These are phyloP conservation scores for Leptodermis oblonga DNA, from an alignment of 257 asterid species.

Conservation along the genomic window DNA sequence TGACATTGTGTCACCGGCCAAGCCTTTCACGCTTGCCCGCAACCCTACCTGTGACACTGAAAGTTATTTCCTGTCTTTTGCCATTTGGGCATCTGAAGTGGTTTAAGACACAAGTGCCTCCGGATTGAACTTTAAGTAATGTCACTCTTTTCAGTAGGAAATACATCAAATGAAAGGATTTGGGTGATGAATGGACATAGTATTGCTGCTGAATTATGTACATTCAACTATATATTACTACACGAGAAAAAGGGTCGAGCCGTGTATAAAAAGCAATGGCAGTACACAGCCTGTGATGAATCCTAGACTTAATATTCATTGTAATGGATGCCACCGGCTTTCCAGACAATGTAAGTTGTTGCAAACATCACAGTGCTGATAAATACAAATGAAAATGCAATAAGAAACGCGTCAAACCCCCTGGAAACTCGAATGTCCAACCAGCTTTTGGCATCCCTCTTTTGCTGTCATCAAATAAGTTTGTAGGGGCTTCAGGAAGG, in stretches of 20 bases:
- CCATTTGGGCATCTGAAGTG: not conserved
- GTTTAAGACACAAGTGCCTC: too few relatives aligned
- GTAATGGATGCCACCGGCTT: slow-evolving; percentile 91
- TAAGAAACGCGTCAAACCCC: slow-evolving; percentile 58
- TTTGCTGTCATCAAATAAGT: slow-evolving; percentile 73
- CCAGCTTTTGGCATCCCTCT: slow-evolving; percentile 76
- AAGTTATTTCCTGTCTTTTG: too few relatives aligned
- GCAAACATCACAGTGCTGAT: slow-evolving; percentile 86
- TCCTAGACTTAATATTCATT: slow-evolving; percentile 44
- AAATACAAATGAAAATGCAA: slow-evolving; percentile 59
- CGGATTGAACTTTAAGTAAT: too few relatives aligned
- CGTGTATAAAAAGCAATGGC: slow-evolving; percentile 11
- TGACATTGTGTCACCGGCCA: not conserved
- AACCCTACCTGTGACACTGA: too few relatives aligned
- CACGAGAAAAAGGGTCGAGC: not conserved
- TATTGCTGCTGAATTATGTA: not conserved
- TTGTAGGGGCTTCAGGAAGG: slow-evolving; percentile 82
- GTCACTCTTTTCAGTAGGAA: not conserved
- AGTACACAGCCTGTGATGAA: not conserved
- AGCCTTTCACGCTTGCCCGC: too few relatives aligned
- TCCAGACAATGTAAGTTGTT: slow-evolving; percentile 85
- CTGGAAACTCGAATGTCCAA: slow-evolving; percentile 59
- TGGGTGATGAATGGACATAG: not conserved
- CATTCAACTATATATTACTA: slow-evolving; percentile 2
- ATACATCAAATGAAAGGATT: not conserved